These are phyloP conservation scores for Syzygium grande DNA, from an alignment of 345 rosid genomes.

Conservation along the genomic window DNA sequence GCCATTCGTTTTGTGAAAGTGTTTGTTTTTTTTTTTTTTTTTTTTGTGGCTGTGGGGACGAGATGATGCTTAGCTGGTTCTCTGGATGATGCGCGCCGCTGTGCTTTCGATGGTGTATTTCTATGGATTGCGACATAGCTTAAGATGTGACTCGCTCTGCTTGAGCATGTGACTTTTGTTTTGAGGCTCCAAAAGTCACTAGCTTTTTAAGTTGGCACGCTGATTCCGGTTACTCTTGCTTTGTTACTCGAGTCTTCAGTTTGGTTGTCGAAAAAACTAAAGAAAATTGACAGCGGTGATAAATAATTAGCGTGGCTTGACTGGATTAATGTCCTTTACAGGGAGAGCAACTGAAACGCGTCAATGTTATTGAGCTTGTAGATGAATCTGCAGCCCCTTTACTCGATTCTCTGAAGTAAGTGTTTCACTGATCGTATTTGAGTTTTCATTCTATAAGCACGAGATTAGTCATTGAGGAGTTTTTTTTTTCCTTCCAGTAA, in stretches of 20 bases:
- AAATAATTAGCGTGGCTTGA: not conserved
- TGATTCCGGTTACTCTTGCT: not conserved
- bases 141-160: not conserved
- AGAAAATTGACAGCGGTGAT: not conserved
- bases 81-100: not conserved
- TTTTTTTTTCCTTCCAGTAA: constrained; percentile 5
- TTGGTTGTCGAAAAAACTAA: not conserved
- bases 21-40: not conserved
- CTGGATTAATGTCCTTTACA: constrained; percentile 4
- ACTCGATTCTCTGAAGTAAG: constrained; percentile 35
- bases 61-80: not conserved
- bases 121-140: not conserved
- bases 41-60: not conserved
- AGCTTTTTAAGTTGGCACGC: not conserved
- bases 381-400: constrained; percentile 39
- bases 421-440: not conserved
- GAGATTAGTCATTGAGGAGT: not conserved
- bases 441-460: not conserved
- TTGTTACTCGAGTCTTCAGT: not conserved
- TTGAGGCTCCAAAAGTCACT: not conserved
- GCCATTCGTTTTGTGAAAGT: not conserved
- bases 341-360: constrained; percentile 82
- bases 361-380: constrained; percentile 34
- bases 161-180: not conserved
- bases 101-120: not conserved